Percentiles rank a stretch among this genome's conserved stretches.
Conservation (phyloP, 108 stramenopile genomes). For the Conticribra guillardii region DNA sequence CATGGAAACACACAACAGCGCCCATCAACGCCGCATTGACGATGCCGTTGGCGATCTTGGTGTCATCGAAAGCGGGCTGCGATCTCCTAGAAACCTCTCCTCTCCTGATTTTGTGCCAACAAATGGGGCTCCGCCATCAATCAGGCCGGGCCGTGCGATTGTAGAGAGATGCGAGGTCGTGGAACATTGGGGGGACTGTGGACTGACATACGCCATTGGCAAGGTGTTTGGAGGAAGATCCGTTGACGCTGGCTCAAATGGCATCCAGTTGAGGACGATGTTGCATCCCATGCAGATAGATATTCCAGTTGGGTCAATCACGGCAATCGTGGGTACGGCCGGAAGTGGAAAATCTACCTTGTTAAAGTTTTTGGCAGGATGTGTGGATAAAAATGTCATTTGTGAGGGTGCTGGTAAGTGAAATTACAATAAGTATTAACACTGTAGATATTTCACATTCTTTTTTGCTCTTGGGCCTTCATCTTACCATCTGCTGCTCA, state of each 20-base stretch:
- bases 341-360: conserved; percentile 64
- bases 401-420: conserved; percentile 51
- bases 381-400: conserved; percentile 31
- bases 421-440: neutral
- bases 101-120: too few species aligned
- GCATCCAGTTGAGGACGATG: conserved; percentile 18
- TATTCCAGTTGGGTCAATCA: conserved; percentile 55
- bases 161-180: neutral
- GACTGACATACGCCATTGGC: too few species aligned
- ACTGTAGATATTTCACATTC: neutral
- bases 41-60: too few species aligned
- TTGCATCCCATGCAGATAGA: conserved; percentile 49
- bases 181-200: neutral
- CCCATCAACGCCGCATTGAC: too few species aligned
- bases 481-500: neutral
- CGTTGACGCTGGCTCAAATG: too few species aligned
- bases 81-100: too few species aligned
- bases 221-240: too few species aligned
- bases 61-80: too few species aligned
- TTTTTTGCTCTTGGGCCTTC: neutral
- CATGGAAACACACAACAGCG: too few species aligned
- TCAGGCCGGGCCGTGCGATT: neutral
- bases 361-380: conserved; percentile 52
- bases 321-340: conserved; percentile 63
- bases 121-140: neutral